A percentile compares a stretch with the other conserved stretches of the same genome.
Evolutionary conservation across 257 asterid species (phyloP).

Genomic region (Nemophila menziesii): DNA sequence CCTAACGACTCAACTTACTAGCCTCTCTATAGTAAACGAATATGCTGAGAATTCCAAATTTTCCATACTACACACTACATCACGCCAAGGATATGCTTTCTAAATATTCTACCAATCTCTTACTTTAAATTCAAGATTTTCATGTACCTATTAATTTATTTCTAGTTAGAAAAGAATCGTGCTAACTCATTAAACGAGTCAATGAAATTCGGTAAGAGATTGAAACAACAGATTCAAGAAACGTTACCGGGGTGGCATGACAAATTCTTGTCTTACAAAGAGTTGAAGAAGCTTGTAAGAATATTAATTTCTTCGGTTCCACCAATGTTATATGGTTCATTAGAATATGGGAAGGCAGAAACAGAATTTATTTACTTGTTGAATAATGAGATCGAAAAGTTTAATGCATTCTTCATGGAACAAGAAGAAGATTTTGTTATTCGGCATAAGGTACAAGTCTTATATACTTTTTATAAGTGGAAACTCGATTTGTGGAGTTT

Average conservation of each 20-base stretch:
- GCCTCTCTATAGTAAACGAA: constrained; percentile 32
- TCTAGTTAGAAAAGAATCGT: background rate
- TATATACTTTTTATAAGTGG: too few relatives aligned
- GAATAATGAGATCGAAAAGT: constrained; percentile 79
- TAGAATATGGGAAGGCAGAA: constrained; percentile 39
- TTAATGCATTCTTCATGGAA: constrained; percentile 76
- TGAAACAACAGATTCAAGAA: constrained; percentile 66
- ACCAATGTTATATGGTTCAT: constrained; percentile 23
- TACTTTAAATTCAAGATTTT: background rate
- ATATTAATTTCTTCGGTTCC: constrained; percentile 40
- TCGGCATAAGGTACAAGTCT: constrained; percentile 69
- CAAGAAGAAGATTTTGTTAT: constrained; percentile 90
- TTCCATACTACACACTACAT: constrained; percentile 40
- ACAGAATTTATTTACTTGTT: constrained; percentile 53
- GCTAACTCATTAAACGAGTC: background rate
- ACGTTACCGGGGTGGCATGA: constrained; percentile 77
- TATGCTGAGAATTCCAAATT: constrained; percentile 58
- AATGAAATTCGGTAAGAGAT: constrained; percentile 91
- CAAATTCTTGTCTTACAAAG: constrained; percentile 67
- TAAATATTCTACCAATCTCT: constrained; percentile 40
- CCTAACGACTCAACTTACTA: constrained; percentile 1
- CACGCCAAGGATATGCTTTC: constrained; percentile 84
- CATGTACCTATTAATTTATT: background rate
- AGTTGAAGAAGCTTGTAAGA: constrained; percentile 57
- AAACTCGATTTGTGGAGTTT: too few relatives aligned